Evolutionary conservation across 495 filamentous ascomycete genomes (phyloP), one percentile per base, ranked within the genome.

Genomic region (Hypoxylon subgilvum): DNA sequence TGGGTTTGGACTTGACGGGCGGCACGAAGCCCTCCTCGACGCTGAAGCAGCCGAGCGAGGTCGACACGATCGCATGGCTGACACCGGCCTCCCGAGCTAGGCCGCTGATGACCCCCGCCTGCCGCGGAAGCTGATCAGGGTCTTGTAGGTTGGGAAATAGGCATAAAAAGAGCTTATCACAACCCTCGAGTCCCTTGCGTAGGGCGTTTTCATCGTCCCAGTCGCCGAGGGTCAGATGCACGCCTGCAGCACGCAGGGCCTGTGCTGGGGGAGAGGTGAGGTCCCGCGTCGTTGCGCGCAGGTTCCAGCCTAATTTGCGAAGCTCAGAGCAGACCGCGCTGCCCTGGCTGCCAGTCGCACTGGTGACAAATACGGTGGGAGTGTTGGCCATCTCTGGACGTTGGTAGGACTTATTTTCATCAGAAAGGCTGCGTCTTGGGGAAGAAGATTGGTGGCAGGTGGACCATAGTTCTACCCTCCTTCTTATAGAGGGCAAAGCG

Each of bases 281-380:
- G 44, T 77, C 60, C n/a, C 72, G 67, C 1, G 72, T 71, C 18
- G 76, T 72, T 6, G 73, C 68, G 22, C 73, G 73, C 12, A 78
- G 62, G 18, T 66, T 48, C 57, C 67, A 67, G 14, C 61, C 65
- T 0, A 72, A 3, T 16, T 68, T 50, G 23, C 70, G 65, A 9
- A 81, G 66, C 43, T 76, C 59, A 8, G 63, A 28, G 48, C 56
- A 56, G 14, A 77, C 47, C 16, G 71, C 75, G n/a, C 69, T 66
- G 13, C 77, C 77, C 64, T 80, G 77, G 36, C 62, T 68, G 39
- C 77, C 77, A 9, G 75, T 80, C 10, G 74, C 77, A 43, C 75
- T 71, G 54, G 69, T 69, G 40, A 77, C 67, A 58, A 76, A 73
- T 31, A 74, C 67, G 28, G 52, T 66, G 2, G 30, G 17, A 4